These are phyloP conservation scores for Chrysosporium queenslandicum DNA, from an alignment of 2,329 filamentous ascomycete species.

Conservation along the genomic window DNA sequence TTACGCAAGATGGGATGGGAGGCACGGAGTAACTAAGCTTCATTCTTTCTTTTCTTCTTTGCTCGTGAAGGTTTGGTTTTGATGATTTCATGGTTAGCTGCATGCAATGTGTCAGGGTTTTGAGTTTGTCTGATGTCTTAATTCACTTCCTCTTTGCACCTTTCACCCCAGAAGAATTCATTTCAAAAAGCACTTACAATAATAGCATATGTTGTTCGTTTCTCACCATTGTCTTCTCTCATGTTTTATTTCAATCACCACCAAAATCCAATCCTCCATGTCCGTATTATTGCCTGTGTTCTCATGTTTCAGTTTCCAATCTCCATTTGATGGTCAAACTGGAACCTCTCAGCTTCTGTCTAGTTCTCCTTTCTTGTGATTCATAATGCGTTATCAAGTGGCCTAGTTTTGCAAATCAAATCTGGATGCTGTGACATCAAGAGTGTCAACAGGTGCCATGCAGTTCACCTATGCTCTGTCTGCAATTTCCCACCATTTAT, in stretches of 20 bases:
- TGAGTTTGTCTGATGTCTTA: not conserved
- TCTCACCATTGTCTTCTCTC: not conserved
- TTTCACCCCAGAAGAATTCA: not conserved
- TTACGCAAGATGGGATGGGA: not conserved
- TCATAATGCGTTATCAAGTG: not conserved
- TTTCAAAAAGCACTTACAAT: slow-evolving; percentile 4
- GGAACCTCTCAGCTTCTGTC: not conserved
- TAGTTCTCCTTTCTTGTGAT: not conserved
- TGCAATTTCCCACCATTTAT: too few species aligned
- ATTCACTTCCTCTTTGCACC: not conserved
- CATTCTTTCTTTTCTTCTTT: not conserved
- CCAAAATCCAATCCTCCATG: not conserved
- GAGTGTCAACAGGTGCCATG: too few species aligned
- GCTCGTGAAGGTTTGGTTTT: not conserved
- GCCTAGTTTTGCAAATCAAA: not conserved
- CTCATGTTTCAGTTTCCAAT: not conserved
- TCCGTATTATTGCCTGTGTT: not conserved
- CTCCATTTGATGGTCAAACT: not conserved
- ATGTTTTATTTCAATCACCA: not conserved
- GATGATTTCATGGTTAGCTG: slow-evolving; percentile 4
- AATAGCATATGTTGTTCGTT: not conserved
- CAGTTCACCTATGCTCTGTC: too few species aligned
- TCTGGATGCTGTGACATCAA: not conserved
- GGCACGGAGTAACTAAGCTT: not conserved
- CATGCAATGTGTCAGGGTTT: not conserved